Conservation (phyloP, 75 land plant genomes). For the Isoetes taiwanensis region DNA sequence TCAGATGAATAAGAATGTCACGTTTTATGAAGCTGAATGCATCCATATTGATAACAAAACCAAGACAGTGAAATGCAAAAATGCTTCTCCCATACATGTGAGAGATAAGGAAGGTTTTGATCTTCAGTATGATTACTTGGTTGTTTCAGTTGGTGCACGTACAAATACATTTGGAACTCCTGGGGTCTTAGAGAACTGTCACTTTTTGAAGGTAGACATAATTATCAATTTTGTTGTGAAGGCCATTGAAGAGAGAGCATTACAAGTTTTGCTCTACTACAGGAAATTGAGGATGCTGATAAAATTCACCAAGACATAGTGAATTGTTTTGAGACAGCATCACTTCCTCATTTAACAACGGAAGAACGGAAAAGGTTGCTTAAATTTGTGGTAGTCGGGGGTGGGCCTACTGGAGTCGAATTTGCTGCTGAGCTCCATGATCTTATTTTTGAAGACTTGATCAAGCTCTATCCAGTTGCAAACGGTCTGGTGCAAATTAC, state of each 20-base stretch:
- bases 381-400: constrained; percentile 21
- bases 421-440: constrained; percentile 22
- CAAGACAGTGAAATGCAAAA: constrained; percentile 49
- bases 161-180: constrained; percentile 92
- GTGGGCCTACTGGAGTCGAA: constrained; percentile 21
- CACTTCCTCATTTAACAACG: constrained; percentile 12
- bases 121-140: constrained; percentile 70
- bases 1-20: constrained; percentile 45
- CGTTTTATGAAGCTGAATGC: constrained; percentile 85
- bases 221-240: no score
- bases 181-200: constrained; percentile 81
- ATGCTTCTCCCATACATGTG: constrained; percentile 19
- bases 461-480: constrained; percentile 9
- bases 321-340: constrained; percentile 23
- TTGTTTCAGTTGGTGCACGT: constrained; percentile 69
- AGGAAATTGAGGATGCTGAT: constrained; percentile 20
- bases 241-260: no score
- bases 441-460: constrained; percentile 13
- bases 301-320: constrained; percentile 14
- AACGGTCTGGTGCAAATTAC: constrained; percentile 12
- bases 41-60: constrained; percentile 47
- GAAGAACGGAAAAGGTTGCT: constrained; percentile 14
- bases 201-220: constrained; percentile 70
- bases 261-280: neutral
- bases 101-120: constrained; percentile 45